These are phyloP conservation scores for Chaetoscypha palmicola DNA, from an alignment of 2,329 filamentous ascomycete species.

Conservation along the genomic window DNA sequence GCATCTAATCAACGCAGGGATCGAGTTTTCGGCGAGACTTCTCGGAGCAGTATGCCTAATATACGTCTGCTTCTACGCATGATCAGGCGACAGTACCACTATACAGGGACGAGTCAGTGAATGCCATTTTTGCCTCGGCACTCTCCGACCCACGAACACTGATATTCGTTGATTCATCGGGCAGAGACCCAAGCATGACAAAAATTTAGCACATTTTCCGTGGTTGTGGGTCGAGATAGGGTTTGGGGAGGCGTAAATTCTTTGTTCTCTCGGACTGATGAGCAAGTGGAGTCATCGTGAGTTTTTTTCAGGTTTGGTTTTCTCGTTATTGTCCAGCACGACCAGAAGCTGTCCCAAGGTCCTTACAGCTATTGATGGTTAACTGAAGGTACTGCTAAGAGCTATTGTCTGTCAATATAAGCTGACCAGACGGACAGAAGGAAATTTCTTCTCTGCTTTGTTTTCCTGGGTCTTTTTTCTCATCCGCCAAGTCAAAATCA, in stretches of 20 bases:
- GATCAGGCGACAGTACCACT: not conserved
- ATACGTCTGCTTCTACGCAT: conserved; percentile 1
- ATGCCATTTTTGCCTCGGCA: conserved; percentile 2
- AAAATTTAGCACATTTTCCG: conserved; percentile 1
- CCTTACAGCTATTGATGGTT: too few relatives aligned
- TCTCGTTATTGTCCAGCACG: not conserved
- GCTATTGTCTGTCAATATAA: too few relatives aligned
- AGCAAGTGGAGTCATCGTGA: conserved; percentile 7
- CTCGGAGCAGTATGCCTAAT: conserved; percentile 7
- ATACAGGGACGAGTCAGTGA: not conserved
- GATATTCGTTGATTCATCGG: not conserved
- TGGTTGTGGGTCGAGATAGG: not conserved
- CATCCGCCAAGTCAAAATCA: too few relatives aligned
- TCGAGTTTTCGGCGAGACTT: conserved; percentile 1
- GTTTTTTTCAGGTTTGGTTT: not conserved
- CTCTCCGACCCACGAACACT: not conserved
- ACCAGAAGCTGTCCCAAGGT: too few relatives aligned
- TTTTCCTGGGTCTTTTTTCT: not conserved
- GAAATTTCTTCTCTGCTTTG: not conserved
- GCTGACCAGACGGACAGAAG: too few relatives aligned
- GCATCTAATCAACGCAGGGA: conserved; percentile 9
- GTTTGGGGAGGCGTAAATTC: not conserved
- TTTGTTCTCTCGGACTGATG: conserved; percentile 7
- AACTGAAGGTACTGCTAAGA: too few relatives aligned
- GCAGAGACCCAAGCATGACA: too few relatives aligned